Base-by-base conservation (phyloP, 768 basidiomycete species). In the Roridomyces roridus region DNA sequence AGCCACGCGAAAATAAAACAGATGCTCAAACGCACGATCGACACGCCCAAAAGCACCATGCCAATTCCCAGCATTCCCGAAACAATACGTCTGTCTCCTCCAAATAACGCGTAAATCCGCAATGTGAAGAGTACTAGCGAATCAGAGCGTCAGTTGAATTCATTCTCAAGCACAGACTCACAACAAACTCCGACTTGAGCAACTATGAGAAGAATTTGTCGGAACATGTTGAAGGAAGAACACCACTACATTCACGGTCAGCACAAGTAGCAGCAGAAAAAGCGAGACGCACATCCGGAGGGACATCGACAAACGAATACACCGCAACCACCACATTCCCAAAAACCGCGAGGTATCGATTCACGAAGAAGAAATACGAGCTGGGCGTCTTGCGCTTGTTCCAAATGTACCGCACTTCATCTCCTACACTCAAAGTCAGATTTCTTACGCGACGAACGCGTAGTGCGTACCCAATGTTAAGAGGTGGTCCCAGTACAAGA, bases 81-180 rank as follows among this genome's bases (percentile, higher is more conserved):
- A 5, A 15, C 35, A n/a, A 59, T 9, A 14, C 46, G 44, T 21
- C 21, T 46, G 14, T 47, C 39, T 12, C 20, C 25, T 8, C 66
- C 57, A 50, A 72, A 76, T 5, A 77, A 62, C 23, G 76, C 74
- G 36, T 66, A 68, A 6, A 69, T 73, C 11, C 76, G 68, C 42
- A 71, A 58, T 1, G 49, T 47, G 11, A 58, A 39, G 28, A 59
- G 49, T 2, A 52, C 57, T 52, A 39, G 18, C 17, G 12, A 8
- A 23, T 43, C 37, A 25, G 42, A 18, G 24, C 35, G 15, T 23
- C 26, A 21, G 21, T 41, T 21, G 6, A 37, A n/a, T 17, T 17
- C 7, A 6, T 28, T 6, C 12, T 12, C 31, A 21, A 40, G 18
- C 18, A 12, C 18, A 34, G 58, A 31, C 74, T 24, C 51, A 77